phyloP scores from a whole-genome alignment of 345 rosid genomes.

The Euclidium syriacum region DNA sequence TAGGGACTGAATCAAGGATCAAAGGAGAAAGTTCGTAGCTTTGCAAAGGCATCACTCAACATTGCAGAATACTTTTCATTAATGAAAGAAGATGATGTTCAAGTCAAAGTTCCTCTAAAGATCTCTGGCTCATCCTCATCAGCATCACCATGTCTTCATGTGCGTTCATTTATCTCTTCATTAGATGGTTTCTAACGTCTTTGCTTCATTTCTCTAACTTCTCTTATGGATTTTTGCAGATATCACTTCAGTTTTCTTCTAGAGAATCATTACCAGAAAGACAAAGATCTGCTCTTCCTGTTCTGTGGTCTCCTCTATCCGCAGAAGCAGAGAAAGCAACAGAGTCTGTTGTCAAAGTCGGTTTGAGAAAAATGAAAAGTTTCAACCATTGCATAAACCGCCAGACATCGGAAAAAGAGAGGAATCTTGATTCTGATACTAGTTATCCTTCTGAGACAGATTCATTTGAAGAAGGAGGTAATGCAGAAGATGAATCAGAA shows the following conservation, averaged over 20 bases:
- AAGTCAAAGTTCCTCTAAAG: conserved; percentile 52
- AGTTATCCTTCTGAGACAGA: conserved; percentile 78
- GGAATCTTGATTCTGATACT: conserved; percentile 72
- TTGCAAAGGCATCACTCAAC: conserved; percentile 58
- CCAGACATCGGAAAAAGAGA: conserved; percentile 48
- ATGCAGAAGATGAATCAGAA: conserved; percentile 77
- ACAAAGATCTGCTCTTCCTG: conserved; percentile 34
- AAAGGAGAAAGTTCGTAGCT: conserved; percentile 48
- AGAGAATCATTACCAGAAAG: conserved; percentile 28
- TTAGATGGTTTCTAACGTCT: neutral
- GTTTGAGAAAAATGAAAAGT: conserved; percentile 78
- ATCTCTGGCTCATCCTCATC: conserved; percentile 29
- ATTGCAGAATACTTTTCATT: conserved; percentile 57
- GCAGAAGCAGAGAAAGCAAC: conserved; percentile 66
- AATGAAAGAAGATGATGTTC: conserved; percentile 54
- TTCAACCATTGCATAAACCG: conserved; percentile 63
- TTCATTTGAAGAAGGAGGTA: conserved; percentile 60
- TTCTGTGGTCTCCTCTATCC: conserved; percentile 43
- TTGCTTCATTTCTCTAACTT: conserved; percentile 22
- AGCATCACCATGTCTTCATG: conserved; percentile 32
- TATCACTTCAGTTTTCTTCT: conserved; percentile 36
- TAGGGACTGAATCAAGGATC: conserved; percentile 44
- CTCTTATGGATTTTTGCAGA: conserved; percentile 34
- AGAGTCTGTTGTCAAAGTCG: conserved; percentile 87
- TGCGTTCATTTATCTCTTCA: neutral